These are phyloP conservation scores for Backusella tarrabulga DNA, from an alignment of 192 early-diverging fungal species.

Conservation along the genomic window DNA sequence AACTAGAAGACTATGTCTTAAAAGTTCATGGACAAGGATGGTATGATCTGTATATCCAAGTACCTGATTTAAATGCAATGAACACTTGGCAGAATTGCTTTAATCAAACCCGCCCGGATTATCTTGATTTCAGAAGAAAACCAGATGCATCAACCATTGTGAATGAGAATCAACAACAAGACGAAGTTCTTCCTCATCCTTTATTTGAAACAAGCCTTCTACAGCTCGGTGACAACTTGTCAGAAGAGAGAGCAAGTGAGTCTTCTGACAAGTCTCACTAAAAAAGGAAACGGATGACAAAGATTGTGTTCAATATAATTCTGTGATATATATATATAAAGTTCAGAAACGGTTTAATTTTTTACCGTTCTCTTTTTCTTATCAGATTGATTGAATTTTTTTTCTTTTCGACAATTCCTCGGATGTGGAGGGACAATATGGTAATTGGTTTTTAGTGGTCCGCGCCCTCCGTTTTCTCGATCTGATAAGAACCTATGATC, in stretches of 20 bases:
- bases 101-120: slow-evolving; percentile 15
- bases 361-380: neutral
- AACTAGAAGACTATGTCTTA: slow-evolving; percentile 28
- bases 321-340: neutral
- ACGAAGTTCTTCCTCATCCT: neutral
- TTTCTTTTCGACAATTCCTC: neutral
- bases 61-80: slow-evolving; percentile 19
- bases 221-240: neutral
- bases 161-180: neutral
- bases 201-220: neutral
- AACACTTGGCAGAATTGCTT: slow-evolving; percentile 30
- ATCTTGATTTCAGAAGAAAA: slow-evolving; percentile 14
- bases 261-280: neutral
- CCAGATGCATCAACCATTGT: neutral
- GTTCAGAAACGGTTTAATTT: neutral
- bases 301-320: neutral
- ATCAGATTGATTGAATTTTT: neutral
- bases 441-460: neutral
- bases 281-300: neutral
- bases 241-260: neutral
- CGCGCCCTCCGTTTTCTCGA: neutral
- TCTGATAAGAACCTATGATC: neutral
- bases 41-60: slow-evolving; percentile 35
- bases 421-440: neutral
- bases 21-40: slow-evolving; percentile 30